Evolutionary conservation across 164 flowering plant genomes (phyloP).

Genomic region (Euptelea pleiosperma): DNA sequence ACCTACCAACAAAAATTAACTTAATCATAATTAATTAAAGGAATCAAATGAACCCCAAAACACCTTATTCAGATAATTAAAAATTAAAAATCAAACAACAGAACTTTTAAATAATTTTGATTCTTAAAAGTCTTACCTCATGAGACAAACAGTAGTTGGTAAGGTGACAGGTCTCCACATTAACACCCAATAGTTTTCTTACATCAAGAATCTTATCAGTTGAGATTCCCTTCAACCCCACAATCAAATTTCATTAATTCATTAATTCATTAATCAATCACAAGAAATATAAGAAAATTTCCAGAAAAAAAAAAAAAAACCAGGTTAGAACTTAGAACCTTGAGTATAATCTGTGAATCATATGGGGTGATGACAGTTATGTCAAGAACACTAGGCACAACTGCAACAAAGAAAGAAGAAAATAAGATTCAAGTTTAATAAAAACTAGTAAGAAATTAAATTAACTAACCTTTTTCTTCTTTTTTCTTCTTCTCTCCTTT

Average conservation of each 20-base stretch:
- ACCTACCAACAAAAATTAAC: conserved; percentile 56
- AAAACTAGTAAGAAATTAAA: background rate
- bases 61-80: no score
- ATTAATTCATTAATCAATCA: background rate
- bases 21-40: no score
- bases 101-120: no score
- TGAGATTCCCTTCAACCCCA: conserved; percentile 72
- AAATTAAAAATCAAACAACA: no score
- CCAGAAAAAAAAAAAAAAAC: background rate
- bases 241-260: background rate
- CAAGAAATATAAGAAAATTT: background rate
- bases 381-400: conserved; percentile 76
- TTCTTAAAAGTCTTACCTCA: conserved; percentile 59
- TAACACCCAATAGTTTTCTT: conserved; percentile 56
- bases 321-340: conserved; percentile 49
- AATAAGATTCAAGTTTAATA: conserved; percentile 3
- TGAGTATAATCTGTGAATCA: conserved; percentile 68
- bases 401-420: conserved; percentile 28
- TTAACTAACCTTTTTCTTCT: no score
- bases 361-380: conserved; percentile 75
- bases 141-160: conserved; percentile 86
- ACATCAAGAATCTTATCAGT: conserved; percentile 93
- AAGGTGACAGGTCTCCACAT: conserved; percentile 85
- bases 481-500: conserved; percentile 77
- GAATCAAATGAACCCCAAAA: no score